Evolutionary conservation across 352 stramenopile species (phyloP).

Genomic region (Pythium biforme): DNA sequence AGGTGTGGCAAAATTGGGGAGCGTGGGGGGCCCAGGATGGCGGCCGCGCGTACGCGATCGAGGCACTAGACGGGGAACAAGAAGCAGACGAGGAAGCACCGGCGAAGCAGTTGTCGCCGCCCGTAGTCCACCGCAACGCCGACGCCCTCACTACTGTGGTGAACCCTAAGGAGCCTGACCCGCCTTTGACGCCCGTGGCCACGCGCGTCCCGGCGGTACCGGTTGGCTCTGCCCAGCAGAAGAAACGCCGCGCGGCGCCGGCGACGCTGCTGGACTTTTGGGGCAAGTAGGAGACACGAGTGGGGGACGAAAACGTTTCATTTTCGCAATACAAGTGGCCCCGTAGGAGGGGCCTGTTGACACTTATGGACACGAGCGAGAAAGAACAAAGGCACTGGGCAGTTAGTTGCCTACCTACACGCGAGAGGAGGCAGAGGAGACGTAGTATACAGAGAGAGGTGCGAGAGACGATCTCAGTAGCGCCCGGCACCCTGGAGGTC

Average conservation of each 20-base stretch:
- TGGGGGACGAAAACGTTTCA: background rate
- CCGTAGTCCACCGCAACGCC: background rate
- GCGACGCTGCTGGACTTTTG: background rate
- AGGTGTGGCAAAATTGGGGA: background rate
- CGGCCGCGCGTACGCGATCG: background rate
- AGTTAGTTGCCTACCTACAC: no score
- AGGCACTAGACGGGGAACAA: background rate
- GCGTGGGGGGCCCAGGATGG: background rate
- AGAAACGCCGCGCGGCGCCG: background rate
- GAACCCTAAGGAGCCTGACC: no score
- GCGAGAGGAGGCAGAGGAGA: no score
- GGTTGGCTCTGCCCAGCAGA: no score
- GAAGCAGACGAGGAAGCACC: background rate
- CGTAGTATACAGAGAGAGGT: background rate
- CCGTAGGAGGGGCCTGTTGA: background rate
- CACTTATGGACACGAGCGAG: background rate
- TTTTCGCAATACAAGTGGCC: background rate
- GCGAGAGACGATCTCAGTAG: background rate
- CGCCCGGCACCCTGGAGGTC: conserved; percentile 1
- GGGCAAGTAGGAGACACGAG: background rate
- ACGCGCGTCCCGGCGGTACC: no score
- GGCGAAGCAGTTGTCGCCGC: no score
- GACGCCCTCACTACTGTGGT: no score
- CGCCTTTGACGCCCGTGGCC: background rate
- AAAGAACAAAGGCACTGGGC: background rate